These are phyloP conservation scores for Stenogyne calaminthoides DNA, from an alignment of 305 asterid species.

Conservation along the genomic window DNA sequence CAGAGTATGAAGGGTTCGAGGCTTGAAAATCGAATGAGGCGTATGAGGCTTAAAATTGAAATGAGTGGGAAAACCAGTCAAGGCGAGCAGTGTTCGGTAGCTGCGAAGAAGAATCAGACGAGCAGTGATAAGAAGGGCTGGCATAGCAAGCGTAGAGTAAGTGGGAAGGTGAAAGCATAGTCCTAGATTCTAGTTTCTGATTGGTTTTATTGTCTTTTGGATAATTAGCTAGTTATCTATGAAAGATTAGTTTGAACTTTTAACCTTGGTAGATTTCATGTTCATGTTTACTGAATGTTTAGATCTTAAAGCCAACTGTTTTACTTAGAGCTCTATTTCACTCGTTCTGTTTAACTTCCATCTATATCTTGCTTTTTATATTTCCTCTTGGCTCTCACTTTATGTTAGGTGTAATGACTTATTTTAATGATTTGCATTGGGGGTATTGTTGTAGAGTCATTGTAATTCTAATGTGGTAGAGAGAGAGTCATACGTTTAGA, in stretches of 20 bases:
- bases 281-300: slow-evolving; percentile 5
- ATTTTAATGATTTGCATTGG: neutral
- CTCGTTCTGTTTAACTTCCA: neutral
- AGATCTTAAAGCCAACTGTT: slow-evolving; percentile 7
- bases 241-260: slow-evolving; percentile 3
- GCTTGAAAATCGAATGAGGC: slow-evolving; percentile 87
- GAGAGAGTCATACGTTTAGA: slow-evolving; percentile 29
- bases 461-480: neutral
- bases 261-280: slow-evolving; percentile 19
- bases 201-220: slow-evolving; percentile 29
- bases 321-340: neutral
- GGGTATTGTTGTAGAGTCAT: neutral
- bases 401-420: neutral
- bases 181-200: slow-evolving; percentile 23
- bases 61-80: slow-evolving; percentile 50
- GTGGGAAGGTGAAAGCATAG: slow-evolving; percentile 72
- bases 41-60: slow-evolving; percentile 58
- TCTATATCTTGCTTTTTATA: neutral
- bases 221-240: slow-evolving; percentile 27
- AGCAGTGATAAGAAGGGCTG: slow-evolving; percentile 62
- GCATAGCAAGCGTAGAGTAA: slow-evolving; percentile 71
- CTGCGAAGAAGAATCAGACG: slow-evolving; percentile 68
- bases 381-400: slow-evolving; percentile 3
- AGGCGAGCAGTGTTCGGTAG: slow-evolving; percentile 68
- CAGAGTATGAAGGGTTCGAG: slow-evolving; percentile 57